These are phyloP conservation scores for Botrytis porri DNA, from an alignment of 2,329 filamentous ascomycete genomes.

Conservation along the genomic window DNA sequence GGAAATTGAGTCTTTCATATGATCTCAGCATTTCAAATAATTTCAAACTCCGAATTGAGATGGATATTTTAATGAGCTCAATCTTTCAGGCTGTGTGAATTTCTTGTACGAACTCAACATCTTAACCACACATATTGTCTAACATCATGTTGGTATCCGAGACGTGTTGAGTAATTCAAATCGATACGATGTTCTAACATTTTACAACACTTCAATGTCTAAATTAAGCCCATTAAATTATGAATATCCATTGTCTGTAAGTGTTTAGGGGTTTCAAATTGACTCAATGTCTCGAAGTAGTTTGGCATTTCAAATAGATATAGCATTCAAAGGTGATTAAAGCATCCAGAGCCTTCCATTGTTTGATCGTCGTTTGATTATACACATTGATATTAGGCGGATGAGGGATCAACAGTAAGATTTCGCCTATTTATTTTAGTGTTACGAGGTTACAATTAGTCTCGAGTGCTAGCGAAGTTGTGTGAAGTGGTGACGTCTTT, in stretches of 20 bases:
- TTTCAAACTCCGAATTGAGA: not conserved
- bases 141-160: not conserved
- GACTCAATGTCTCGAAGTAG: not conserved
- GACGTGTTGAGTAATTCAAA: not conserved
- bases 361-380: not conserved
- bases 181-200: not conserved
- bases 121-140: not conserved
- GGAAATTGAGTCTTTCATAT: not conserved
- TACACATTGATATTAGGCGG: not conserved
- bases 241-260: not conserved
- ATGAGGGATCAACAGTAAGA: not conserved
- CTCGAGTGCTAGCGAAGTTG: not conserved
- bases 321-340: not conserved
- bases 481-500: not conserved
- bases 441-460: not conserved
- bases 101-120: not conserved
- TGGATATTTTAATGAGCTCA: not conserved
- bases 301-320: not conserved
- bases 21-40: not conserved
- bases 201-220: not conserved
- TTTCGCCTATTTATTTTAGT: not conserved
- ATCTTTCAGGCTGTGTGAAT: not conserved
- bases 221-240: not conserved
- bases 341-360: not conserved
- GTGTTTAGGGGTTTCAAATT: not conserved